Evolutionary conservation across 805 yeast genomes (phyloP).

Genomic region (Wickerhamiella galacta): DNA sequence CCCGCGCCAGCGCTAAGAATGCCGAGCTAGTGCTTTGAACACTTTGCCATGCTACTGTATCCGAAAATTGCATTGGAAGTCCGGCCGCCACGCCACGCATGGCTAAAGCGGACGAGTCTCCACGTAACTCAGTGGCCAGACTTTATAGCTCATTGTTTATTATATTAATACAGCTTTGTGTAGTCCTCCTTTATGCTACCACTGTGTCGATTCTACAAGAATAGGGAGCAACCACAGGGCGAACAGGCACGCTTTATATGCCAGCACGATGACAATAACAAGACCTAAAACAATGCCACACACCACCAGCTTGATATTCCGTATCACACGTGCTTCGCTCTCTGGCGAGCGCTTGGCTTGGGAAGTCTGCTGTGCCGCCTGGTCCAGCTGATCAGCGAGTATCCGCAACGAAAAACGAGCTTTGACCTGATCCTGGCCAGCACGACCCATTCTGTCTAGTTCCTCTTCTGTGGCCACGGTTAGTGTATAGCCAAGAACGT

Average conservation of each 20-base stretch:
- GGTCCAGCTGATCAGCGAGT: slow-evolving; percentile 20
- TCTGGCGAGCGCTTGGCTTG: slow-evolving; percentile 9
- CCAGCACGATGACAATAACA: background rate
- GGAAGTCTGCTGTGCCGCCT: slow-evolving; percentile 7
- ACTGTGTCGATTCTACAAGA: too few relatives aligned
- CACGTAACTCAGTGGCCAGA: too few relatives aligned
- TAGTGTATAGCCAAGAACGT: slow-evolving; percentile 18
- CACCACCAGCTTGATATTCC: slow-evolving; percentile 6
- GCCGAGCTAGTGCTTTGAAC: too few relatives aligned
- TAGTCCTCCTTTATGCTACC: too few relatives aligned
- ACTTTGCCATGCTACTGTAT: too few relatives aligned
- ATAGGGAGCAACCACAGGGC: slow-evolving; percentile 3
- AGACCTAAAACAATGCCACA: background rate
- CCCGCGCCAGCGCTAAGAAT: slow-evolving; percentile 1
- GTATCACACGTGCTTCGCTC: slow-evolving; percentile 6
- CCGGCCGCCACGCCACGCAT: too few relatives aligned
- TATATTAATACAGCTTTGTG: too few relatives aligned
- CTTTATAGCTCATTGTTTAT: too few relatives aligned
- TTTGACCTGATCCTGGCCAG: slow-evolving; percentile 19
- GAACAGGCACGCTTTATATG: background rate
- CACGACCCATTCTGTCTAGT: slow-evolving; percentile 17
- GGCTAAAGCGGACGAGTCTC: too few relatives aligned
- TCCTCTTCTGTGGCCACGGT: slow-evolving; percentile 11
- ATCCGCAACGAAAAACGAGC: slow-evolving; percentile 19
- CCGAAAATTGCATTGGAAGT: too few relatives aligned